phyloP scores from a whole-genome alignment of 768 basidiomycete species.

The Agaricus blazei region DNA sequence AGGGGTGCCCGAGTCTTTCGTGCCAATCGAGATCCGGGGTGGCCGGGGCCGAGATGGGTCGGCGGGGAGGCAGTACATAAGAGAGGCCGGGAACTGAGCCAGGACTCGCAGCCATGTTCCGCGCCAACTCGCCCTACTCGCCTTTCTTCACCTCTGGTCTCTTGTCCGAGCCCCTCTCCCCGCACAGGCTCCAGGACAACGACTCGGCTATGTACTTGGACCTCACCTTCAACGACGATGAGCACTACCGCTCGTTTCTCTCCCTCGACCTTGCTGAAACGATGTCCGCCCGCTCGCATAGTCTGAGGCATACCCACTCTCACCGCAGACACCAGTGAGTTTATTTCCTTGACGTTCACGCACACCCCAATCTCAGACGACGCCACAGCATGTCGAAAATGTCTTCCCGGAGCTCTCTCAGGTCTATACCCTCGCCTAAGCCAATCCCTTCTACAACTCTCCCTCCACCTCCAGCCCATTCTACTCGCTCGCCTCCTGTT shows the following conservation, averaged over 20 bases:
- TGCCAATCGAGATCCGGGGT: not conserved
- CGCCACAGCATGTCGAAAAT: slow-evolving; percentile 19
- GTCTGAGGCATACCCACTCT: slow-evolving; percentile 22
- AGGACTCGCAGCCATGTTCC: slow-evolving; percentile 25
- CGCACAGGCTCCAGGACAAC: slow-evolving; percentile 22
- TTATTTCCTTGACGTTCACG: not conserved
- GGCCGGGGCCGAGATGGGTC: not conserved
- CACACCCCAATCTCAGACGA: not conserved
- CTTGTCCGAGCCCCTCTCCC: slow-evolving; percentile 36
- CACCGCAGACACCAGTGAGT: slow-evolving; percentile 19
- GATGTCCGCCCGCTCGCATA: slow-evolving; percentile 34
- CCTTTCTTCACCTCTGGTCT: slow-evolving; percentile 64
- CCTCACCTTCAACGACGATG: slow-evolving; percentile 33
- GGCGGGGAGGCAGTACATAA: not conserved
- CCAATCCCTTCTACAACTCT: slow-evolving; percentile 51
- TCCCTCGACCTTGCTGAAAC: slow-evolving; percentile 64
- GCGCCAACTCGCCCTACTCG: slow-evolving; percentile 47
- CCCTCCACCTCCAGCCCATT: slow-evolving; percentile 34
- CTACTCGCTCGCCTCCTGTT: slow-evolving; percentile 13
- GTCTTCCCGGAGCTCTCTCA: slow-evolving; percentile 33
- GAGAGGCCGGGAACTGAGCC: not conserved
- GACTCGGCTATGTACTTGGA: slow-evolving; percentile 41
- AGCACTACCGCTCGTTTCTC: slow-evolving; percentile 53
- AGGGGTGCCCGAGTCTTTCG: not conserved
- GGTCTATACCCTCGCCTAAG: slow-evolving; percentile 54